Conservation (phyloP, 208 protist genomes). For the Trichomonas tenax region DNA sequence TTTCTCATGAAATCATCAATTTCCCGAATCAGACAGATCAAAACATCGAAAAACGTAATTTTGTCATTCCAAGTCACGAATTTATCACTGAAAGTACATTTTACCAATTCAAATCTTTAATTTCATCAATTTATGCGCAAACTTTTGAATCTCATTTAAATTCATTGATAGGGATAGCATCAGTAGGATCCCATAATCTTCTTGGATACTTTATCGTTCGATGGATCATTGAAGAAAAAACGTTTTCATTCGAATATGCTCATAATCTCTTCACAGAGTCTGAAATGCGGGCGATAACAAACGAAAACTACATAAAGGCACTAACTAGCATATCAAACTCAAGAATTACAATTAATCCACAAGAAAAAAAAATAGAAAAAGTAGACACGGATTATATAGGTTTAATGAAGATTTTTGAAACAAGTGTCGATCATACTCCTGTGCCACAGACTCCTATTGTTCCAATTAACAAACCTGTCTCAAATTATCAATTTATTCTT, state of each 20-base stretch:
- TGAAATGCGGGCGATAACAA: neutral
- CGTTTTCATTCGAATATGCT: neutral
- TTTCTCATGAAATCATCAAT: neutral
- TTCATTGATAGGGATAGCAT: neutral
- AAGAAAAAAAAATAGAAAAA: neutral
- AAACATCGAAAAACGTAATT: neutral
- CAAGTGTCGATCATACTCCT: neutral
- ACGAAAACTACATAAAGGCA: neutral
- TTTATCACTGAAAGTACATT: neutral
- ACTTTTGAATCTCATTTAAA: neutral
- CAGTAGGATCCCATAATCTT: neutral
- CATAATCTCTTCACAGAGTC: neutral
- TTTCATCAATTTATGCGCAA: neutral
- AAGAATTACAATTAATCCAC: neutral
- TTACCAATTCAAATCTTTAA: neutral
- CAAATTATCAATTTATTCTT: neutral
- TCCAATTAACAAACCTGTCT: neutral
- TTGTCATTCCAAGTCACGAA: neutral
- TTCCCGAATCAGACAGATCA: neutral
- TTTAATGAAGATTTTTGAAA: neutral
- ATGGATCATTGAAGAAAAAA: neutral
- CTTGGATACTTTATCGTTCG: neutral
- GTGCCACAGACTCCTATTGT: neutral
- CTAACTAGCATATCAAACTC: neutral
- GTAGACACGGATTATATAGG: neutral